Evolutionary conservation across 1,284 basidiomycete genomes (phyloP), one percentile per base, ranked within the genome.

Genomic region (Microbotryum saponariae): DNA sequence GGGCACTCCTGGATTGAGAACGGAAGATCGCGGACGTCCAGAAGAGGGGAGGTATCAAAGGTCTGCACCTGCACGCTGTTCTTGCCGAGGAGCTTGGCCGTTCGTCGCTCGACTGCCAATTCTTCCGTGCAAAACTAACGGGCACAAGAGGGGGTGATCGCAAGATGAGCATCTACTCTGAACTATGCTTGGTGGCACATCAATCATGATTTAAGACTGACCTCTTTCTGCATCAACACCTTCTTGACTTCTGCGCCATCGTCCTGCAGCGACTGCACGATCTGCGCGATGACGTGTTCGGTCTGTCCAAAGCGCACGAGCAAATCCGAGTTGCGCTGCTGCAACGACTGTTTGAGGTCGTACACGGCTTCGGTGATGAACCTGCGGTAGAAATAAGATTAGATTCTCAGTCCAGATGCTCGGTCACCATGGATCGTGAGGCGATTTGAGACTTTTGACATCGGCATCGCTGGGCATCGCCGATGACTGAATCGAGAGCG

Each of bases 311-410:
- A 80, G 1, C 79, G 77, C 25, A 82, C 74, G 42, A 80, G 66
- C 58, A 82, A 70, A 60, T 81, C 79, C 2, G 77, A 77, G 6
- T 79, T 78, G n/a, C 31, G 25, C n/a, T n/a, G n/a, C 23, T 45
- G 49, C 45, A 81, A 74, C 4, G 74, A 70, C 21, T 74, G 67
- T 47, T 79, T 75, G 21, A 82, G 70, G 54, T 79, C 78, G 61
- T 77, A 81, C 1, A 82, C 78, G 5, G 77, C 75, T 67, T 82
- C 78, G 2, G 78, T 73, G 53, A 81, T 70, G 71, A 81, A 81
- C 56, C 77, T 74, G 51, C 25, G 33, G 3, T 71, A 10, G 31
- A 31, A n/a, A 31, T 10, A 31, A 10, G 31, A 31, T 7, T 42
- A 16, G 3, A 16, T 18, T 42, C 2, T 18, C 37, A 42, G 37